These are phyloP conservation scores for Tuber microsphaerosporum DNA, from an alignment of 495 filamentous ascomycete species.

Conservation along the genomic window DNA sequence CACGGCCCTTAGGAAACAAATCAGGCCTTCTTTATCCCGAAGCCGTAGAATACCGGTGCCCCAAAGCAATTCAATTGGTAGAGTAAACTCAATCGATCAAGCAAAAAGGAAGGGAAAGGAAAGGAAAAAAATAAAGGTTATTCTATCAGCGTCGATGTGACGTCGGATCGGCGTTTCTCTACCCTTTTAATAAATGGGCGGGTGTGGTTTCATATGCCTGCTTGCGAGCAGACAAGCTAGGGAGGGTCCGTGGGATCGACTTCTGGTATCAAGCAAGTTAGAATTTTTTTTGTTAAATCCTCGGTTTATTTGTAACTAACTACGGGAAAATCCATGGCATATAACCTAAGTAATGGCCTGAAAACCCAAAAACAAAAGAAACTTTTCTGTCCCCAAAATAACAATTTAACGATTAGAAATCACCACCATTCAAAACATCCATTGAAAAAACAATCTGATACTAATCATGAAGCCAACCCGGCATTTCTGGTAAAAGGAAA, in stretches of 20 bases:
- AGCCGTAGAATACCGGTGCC: neutral
- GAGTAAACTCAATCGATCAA: neutral
- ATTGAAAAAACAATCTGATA: too few species aligned
- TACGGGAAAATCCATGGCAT: too few species aligned
- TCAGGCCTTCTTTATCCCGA: neutral
- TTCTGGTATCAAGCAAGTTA: neutral
- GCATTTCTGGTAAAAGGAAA: too few species aligned
- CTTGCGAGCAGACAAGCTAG: neutral
- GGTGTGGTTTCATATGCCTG: neutral
- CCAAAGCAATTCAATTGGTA: neutral
- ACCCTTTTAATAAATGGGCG: neutral
- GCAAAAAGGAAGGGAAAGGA: slow-evolving; percentile 2
- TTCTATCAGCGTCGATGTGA: slow-evolving; percentile 8
- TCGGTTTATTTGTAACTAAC: too few species aligned
- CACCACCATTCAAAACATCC: too few species aligned
- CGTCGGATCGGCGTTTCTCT: neutral
- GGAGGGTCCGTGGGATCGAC: neutral
- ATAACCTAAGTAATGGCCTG: too few species aligned
- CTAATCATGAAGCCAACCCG: too few species aligned
- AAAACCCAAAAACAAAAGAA: too few species aligned
- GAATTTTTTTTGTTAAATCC: too few species aligned
- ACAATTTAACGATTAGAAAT: too few species aligned
- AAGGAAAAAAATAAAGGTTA: neutral
- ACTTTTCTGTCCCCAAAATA: too few species aligned
- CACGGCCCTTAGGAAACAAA: neutral